These are phyloP conservation scores for Bombardia bombarda DNA, from an alignment of 495 filamentous ascomycete genomes.

Conservation along the genomic window DNA sequence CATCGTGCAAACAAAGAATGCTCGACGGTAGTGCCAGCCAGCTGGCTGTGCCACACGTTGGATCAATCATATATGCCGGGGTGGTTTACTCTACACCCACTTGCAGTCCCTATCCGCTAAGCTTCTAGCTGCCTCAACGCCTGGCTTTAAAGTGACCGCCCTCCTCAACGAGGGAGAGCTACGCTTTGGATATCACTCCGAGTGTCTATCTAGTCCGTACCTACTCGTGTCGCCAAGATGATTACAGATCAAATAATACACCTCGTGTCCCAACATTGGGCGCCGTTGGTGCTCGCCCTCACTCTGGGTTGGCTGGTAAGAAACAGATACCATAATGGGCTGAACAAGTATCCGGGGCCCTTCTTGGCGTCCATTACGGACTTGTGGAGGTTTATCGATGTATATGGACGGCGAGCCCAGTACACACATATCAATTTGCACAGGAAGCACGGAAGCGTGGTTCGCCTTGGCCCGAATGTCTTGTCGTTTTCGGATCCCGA, in stretches of 20 bases:
- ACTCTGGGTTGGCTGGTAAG: slow-evolving; percentile 37
- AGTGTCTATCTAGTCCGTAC: too few species aligned
- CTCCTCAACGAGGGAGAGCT: neutral
- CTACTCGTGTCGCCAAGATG: slow-evolving; percentile 1
- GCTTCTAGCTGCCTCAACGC: too few species aligned
- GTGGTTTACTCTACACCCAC: too few species aligned
- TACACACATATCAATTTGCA: slow-evolving; percentile 59
- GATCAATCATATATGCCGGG: too few species aligned
- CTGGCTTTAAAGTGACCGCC: too few species aligned
- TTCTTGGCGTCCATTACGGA: slow-evolving; percentile 60
- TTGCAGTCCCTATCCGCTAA: too few species aligned
- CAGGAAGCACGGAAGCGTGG: slow-evolving; percentile 61
- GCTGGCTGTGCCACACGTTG: too few species aligned
- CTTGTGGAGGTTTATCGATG: slow-evolving; percentile 62
- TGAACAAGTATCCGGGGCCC: slow-evolving; percentile 61
- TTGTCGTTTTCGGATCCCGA: slow-evolving; percentile 60
- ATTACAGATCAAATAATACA: slow-evolving; percentile 19
- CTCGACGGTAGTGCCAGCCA: too few species aligned
- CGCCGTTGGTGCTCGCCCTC: slow-evolving; percentile 22
- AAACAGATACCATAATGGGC: slow-evolving; percentile 51
- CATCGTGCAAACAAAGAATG: too few species aligned
- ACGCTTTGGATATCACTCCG: too few species aligned
- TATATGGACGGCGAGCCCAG: slow-evolving; percentile 53
- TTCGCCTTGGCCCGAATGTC: slow-evolving; percentile 60
- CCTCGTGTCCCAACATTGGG: slow-evolving; percentile 41